Conservation (phyloP, 2,329 filamentous ascomycete genomes). For the Colletotrichum acutatum region DNA sequence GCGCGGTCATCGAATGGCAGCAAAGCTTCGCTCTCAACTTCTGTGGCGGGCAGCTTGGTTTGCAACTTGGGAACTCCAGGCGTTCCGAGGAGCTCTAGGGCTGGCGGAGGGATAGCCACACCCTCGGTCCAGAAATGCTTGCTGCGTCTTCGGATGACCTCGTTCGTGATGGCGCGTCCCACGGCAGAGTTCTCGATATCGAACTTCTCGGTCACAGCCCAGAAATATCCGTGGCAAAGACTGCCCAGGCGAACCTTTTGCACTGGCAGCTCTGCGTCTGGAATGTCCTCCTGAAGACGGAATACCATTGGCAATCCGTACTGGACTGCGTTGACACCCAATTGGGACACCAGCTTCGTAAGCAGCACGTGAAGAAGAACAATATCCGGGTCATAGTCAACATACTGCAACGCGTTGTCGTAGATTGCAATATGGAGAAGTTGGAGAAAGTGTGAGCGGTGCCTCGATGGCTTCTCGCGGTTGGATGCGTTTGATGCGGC, state of each 20-base stretch:
- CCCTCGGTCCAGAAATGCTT: constrained; percentile 84
- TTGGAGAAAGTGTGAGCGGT: constrained; percentile 79
- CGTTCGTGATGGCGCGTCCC: constrained; percentile 77
- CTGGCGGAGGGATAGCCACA: constrained; percentile 75
- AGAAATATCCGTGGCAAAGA: constrained; percentile 90
- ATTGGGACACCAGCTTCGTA: constrained; percentile 75
- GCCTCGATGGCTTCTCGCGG: constrained; percentile 64
- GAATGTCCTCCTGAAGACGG: constrained; percentile 86
- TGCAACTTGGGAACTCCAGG: constrained; percentile 58
- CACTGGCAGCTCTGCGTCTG: constrained; percentile 70
- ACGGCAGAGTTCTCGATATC: constrained; percentile 77
- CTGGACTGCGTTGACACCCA: constrained; percentile 85
- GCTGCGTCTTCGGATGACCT: constrained; percentile 79
- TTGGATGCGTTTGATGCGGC: constrained; percentile 75
- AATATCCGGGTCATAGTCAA: constrained; percentile 79
- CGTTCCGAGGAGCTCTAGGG: constrained; percentile 69
- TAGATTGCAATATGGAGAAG: constrained; percentile 90
- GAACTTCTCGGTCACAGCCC: constrained; percentile 81
- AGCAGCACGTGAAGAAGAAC: constrained; percentile 82
- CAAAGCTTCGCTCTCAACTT: constrained; percentile 71
- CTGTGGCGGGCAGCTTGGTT: constrained; percentile 59
- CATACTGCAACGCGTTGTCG: constrained; percentile 82
- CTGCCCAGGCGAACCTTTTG: constrained; percentile 85
- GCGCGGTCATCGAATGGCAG: constrained; percentile 80
- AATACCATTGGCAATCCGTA: constrained; percentile 90